phyloP scores from a whole-genome alignment of 2,329 filamentous ascomycete species.

The Botrytis fabae region DNA sequence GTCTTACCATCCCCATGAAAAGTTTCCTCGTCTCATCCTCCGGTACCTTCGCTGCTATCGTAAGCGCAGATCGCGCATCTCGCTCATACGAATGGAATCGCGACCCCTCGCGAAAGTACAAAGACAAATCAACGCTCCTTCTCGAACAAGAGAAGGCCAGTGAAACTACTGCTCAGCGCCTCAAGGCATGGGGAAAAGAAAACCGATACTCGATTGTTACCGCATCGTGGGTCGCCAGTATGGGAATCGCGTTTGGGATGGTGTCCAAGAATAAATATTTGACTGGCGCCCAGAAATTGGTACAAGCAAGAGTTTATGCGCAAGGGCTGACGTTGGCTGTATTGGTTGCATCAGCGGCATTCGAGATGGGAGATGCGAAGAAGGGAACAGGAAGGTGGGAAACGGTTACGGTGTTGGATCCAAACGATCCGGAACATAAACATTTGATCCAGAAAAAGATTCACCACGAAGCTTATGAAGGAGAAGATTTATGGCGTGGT shows the following conservation, averaged over 20 bases:
- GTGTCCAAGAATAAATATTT: conserved; percentile 66
- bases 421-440: conserved; percentile 80
- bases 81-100: conserved; percentile 66
- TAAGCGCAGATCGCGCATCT: conserved; percentile 75
- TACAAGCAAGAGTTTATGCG: conserved; percentile 75
- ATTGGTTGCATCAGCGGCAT: conserved; percentile 64
- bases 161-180: conserved; percentile 58
- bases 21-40: conserved; percentile 83
- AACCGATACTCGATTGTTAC: conserved; percentile 71
- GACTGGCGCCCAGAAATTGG: conserved; percentile 65
- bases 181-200: conserved; percentile 69
- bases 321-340: conserved; percentile 70
- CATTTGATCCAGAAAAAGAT: conserved; percentile 82
- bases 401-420: conserved; percentile 78
- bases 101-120: conserved; percentile 41
- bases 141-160: conserved; percentile 29
- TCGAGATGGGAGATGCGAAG: conserved; percentile 74
- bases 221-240: conserved; percentile 64
- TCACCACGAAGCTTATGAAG: conserved; percentile 82
- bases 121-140: conserved; percentile 34
- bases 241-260: conserved; percentile 61
- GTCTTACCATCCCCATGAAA: conserved; percentile 85
- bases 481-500: conserved; percentile 93
- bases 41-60: conserved; percentile 83
- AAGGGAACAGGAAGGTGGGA: conserved; percentile 78